Base-by-base conservation (phyloP, 1,139 yeast species). In the Nakaseomyces delphensis region DNA sequence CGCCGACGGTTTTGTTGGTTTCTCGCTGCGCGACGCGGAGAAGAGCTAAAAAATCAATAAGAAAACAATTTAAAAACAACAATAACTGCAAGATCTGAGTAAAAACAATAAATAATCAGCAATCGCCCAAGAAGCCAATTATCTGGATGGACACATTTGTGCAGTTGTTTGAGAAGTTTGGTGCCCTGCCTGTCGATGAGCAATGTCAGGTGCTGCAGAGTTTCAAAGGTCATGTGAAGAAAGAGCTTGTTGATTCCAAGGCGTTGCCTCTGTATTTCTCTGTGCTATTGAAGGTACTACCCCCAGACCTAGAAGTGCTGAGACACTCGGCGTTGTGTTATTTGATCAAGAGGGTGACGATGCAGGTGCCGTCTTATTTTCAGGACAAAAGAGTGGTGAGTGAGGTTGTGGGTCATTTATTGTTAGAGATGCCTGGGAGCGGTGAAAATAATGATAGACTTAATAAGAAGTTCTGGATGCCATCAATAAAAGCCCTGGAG, bases 301-400 rank as follows among this genome's bases (percentile, higher is more conserved):
- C 72, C 11, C 52, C 66, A 10, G 49, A 69, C n/a, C 66, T 78
- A 19, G 67, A 68, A 47, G 55, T 70, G 0, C 54, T 68, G 31
- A 73, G 83, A 1, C 83, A 84, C 57, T 77, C 85, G 11, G 73
- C 86, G 9, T 62, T 83, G 9, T 82, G 89, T 46, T 91, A 86
- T 56, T 64, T 86, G 39, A 75, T 84, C 23, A 84, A 83, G 53
- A 69, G 96, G 15, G 77, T 84, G 2, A 77, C 83, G 41, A 76
- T 80, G 61, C 96, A 85, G 63, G 80, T 83, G 50, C 70, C 77
- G 1, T 68, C 71, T 1, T 66, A 73, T 1, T 67, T 87, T 37
- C 68, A 67, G 43, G 65, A 65, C 1, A n/a, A 7, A n/a, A 4
- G 13, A 6, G 13, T 16, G n/a, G 35, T 31, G 9, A 11, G 21